These are phyloP conservation scores for Mortierella claussenii DNA, from an alignment of 192 early-diverging fungal species.

Conservation along the genomic window DNA sequence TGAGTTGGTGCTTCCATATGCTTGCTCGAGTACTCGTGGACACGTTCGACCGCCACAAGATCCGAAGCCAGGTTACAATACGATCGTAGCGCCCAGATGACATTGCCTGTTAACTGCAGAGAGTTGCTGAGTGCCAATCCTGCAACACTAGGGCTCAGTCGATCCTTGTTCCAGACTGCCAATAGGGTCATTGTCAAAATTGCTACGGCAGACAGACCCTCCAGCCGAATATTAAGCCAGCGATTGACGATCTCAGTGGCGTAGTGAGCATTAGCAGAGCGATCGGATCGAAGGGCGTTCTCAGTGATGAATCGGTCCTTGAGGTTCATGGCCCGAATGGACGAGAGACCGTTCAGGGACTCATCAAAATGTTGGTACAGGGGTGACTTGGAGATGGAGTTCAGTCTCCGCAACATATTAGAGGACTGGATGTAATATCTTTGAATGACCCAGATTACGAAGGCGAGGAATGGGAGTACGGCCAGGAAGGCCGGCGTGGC, in stretches of 20 bases:
- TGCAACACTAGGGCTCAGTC: slow-evolving; percentile 82
- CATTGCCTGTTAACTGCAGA: slow-evolving; percentile 73
- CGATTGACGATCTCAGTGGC: slow-evolving; percentile 62
- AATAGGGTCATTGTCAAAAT: slow-evolving; percentile 67
- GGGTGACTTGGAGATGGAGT: slow-evolving; percentile 71
- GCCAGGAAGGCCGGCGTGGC: slow-evolving; percentile 77
- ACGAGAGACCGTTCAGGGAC: slow-evolving; percentile 77
- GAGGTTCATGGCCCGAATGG: slow-evolving; percentile 84
- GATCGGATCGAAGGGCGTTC: slow-evolving; percentile 58
- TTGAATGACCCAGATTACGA: slow-evolving; percentile 67
- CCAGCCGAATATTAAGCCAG: slow-evolving; percentile 82
- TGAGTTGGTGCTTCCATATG: slow-evolving; percentile 35
- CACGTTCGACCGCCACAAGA: slow-evolving; percentile 82
- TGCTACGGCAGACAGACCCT: slow-evolving; percentile 72
- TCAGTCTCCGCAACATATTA: slow-evolving; percentile 88
- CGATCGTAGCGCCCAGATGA: slow-evolving; percentile 77
- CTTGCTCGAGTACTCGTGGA: slow-evolving; percentile 45
- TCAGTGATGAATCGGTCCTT: slow-evolving; percentile 67
- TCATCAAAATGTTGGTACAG: slow-evolving; percentile 77
- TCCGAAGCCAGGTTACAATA: slow-evolving; percentile 79
- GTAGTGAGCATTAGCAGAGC: slow-evolving; percentile 56
- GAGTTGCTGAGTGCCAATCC: slow-evolving; percentile 86
- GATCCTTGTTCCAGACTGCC: slow-evolving; percentile 56
- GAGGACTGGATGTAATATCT: slow-evolving; percentile 77
- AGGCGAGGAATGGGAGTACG: slow-evolving; percentile 61